Evolutionary conservation across 108 stramenopile species (phyloP).

Genomic region (Fragilariopsis cylindrus): DNA sequence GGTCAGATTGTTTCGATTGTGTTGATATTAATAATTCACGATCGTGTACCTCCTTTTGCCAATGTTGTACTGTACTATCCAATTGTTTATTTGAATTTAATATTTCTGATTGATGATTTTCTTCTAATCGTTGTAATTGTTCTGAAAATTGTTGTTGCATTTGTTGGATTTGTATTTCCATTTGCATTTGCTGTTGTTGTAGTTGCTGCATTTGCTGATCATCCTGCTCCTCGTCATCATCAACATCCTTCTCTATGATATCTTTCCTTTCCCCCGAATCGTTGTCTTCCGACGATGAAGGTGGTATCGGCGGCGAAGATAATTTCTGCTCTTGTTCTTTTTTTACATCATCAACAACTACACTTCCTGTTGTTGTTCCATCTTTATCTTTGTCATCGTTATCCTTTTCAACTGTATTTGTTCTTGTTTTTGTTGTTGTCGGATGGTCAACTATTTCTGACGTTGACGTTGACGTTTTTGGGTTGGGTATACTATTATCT

Average conservation of each 20-base stretch:
- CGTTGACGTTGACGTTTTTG: not conserved
- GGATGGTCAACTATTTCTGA: not conserved
- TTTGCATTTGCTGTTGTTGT: not conserved
- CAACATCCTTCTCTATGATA: conserved; percentile 15
- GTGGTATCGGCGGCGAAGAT: not conserved
- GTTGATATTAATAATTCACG: conserved; percentile 25
- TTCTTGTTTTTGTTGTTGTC: too few relatives aligned
- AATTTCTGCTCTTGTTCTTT: not conserved
- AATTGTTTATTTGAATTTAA: conserved; percentile 48
- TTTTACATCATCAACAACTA: conserved; percentile 2
- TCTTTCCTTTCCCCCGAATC: not conserved
- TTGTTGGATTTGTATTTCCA: conserved; percentile 28
- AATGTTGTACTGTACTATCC: conserved; percentile 11
- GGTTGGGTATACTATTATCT: not conserved
- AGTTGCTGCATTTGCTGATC: not conserved
- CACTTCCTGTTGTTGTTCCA: not conserved
- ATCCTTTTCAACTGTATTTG: too few relatives aligned
- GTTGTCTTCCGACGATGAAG: conserved; percentile 12
- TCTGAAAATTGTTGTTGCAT: conserved; percentile 69
- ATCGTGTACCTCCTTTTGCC: conserved; percentile 1
- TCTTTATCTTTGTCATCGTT: not conserved
- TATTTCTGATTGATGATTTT: conserved; percentile 69
- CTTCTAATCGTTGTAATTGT: conserved; percentile 77
- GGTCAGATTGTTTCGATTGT: conserved; percentile 26
- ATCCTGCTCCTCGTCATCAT: not conserved